phyloP scores from a whole-genome alignment of 2,329 filamentous ascomycete genomes.

The Harringtonia aguacate region DNA sequence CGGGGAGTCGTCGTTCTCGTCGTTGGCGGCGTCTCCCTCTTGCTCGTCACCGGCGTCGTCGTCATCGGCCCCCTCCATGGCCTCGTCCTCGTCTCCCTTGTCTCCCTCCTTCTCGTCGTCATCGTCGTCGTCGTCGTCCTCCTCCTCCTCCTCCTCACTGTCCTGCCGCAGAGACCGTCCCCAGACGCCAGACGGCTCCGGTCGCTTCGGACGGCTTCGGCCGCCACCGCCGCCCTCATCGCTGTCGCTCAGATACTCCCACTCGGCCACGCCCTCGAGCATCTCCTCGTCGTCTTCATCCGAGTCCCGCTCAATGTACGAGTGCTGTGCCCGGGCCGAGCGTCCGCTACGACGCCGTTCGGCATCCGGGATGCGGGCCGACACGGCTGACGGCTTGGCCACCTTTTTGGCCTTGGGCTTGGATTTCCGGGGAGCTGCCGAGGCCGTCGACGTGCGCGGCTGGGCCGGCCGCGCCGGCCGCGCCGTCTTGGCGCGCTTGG shows the following conservation, averaged over 20 bases:
- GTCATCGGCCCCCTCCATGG: neutral
- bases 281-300: conserved; percentile 51
- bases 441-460: conserved; percentile 14
- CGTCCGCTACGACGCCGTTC: conserved; percentile 49
- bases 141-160: conserved; percentile 5
- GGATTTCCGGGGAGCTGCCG: conserved; percentile 14
- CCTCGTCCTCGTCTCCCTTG: neutral
- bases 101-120: neutral
- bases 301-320: conserved; percentile 47
- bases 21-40: neutral
- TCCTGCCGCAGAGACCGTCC: conserved; percentile 8
- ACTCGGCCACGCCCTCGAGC: conserved; percentile 48
- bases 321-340: conserved; percentile 27
- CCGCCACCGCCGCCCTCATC: conserved; percentile 10
- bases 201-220: neutral
- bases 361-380: conserved; percentile 20
- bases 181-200: conserved; percentile 1
- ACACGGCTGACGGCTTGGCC: conserved; percentile 1
- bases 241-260: conserved; percentile 37
- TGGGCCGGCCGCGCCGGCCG: conserved; percentile 20
- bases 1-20: neutral
- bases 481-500: conserved; percentile 26
- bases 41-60: neutral
- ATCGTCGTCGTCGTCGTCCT: neutral
- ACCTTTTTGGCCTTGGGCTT: neutral